Conservation (phyloP, 2,329 filamentous ascomycete species). For the Aspergillus fumigatus region DNA sequence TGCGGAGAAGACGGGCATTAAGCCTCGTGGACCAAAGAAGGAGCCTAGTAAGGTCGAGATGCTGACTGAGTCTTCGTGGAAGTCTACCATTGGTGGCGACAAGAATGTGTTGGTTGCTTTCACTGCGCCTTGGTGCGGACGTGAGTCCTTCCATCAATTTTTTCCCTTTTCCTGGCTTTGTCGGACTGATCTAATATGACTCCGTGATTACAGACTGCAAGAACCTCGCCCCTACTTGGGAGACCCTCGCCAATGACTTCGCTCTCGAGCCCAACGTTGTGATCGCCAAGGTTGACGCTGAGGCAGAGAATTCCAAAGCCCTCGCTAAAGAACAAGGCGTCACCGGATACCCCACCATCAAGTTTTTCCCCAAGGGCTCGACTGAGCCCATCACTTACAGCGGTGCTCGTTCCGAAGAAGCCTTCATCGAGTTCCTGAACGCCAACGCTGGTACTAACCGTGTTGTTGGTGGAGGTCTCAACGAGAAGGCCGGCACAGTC, state of each 20-base stretch:
- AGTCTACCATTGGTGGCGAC: slow-evolving; percentile 70
- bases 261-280: slow-evolving; percentile 70
- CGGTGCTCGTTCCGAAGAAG: slow-evolving; percentile 70
- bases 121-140: slow-evolving; percentile 97
- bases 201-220: slow-evolving; percentile 77
- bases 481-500: slow-evolving; percentile 76
- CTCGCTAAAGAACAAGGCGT: slow-evolving; percentile 73
- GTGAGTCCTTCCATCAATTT: slow-evolving; percentile 55
- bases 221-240: slow-evolving; percentile 83
- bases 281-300: slow-evolving; percentile 93
- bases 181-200: slow-evolving; percentile 4
- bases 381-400: slow-evolving; percentile 67
- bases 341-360: slow-evolving; percentile 90
- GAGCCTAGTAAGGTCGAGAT: slow-evolving; percentile 71
- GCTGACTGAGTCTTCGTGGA: slow-evolving; percentile 76
- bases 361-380: slow-evolving; percentile 88
- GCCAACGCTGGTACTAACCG: slow-evolving; percentile 84
- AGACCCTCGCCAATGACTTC: slow-evolving; percentile 79
- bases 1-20: slow-evolving; percentile 78
- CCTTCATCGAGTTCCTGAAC: slow-evolving; percentile 79
- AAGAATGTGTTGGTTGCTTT: slow-evolving; percentile 94
- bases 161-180: slow-evolving; percentile 4
- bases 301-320: slow-evolving; percentile 78
- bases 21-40: slow-evolving; percentile 60
- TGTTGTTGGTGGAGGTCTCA: slow-evolving; percentile 71